Evolutionary conservation across 257 asterid genomes (phyloP).

Genomic region (Solanum gracilifrons): DNA sequence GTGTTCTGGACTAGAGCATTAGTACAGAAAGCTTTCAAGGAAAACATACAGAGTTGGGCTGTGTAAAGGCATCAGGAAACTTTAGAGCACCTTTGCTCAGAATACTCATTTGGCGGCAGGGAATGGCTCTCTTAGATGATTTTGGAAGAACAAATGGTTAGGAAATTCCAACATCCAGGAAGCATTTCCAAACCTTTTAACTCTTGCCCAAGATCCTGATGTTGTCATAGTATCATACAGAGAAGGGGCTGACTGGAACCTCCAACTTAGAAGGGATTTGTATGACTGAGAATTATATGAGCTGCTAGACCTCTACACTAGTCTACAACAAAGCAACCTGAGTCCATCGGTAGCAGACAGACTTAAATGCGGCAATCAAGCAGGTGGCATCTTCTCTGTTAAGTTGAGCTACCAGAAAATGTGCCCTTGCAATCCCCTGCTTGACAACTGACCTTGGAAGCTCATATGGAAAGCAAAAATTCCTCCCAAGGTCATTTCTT

Average conservation of each 20-base stretch:
- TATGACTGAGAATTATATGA: background rate
- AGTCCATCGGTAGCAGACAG: background rate
- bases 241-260: background rate
- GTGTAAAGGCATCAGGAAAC: background rate
- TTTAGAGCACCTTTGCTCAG: background rate
- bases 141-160: background rate
- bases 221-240: background rate
- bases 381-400: background rate
- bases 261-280: background rate
- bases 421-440: background rate
- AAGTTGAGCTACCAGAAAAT: background rate
- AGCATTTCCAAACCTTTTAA: background rate
- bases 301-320: background rate
- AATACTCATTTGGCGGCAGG: background rate
- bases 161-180: background rate
- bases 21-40: background rate
- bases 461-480: background rate
- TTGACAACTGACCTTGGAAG: background rate
- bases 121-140: background rate
- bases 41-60: background rate
- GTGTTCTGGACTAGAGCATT: background rate
- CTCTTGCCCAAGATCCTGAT: background rate
- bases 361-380: background rate
- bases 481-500: background rate
- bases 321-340: background rate